phyloP scores from a whole-genome alignment of 2,329 filamentous ascomycete species.

The Trichoderma gracile region DNA sequence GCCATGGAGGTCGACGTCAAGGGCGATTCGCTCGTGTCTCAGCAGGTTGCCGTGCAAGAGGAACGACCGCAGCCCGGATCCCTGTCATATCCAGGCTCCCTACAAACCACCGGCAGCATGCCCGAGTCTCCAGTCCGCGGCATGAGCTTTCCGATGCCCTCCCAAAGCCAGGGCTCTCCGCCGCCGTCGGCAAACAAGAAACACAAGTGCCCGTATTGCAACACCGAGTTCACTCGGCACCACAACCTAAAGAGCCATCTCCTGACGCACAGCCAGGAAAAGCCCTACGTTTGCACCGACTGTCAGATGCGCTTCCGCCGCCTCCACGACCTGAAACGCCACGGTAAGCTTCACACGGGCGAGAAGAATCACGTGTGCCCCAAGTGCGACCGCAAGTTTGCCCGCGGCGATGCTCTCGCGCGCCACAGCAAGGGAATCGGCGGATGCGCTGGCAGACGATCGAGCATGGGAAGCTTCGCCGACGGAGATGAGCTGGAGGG shows the following conservation, averaged over 20 bases:
- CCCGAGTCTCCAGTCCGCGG: slow-evolving; percentile 50
- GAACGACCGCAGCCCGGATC: slow-evolving; percentile 53
- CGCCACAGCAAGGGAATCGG: slow-evolving; percentile 94
- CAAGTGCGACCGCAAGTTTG: slow-evolving; percentile 93
- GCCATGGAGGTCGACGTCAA: slow-evolving; percentile 57
- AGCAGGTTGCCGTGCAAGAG: slow-evolving; percentile 51
- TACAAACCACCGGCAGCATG: slow-evolving; percentile 47
- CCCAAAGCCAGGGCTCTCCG: slow-evolving; percentile 49
- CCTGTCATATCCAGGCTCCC: slow-evolving; percentile 56
- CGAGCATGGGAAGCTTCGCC: slow-evolving; percentile 80
- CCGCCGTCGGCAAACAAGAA: slow-evolving; percentile 71
- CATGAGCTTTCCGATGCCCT: slow-evolving; percentile 60
- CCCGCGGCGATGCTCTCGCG: slow-evolving; percentile 89
- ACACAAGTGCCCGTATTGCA: slow-evolving; percentile 95
- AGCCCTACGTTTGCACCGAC: slow-evolving; percentile 91
- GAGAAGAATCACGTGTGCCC: slow-evolving; percentile 94
- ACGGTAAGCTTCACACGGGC: slow-evolving; percentile 94
- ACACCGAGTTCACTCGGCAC: slow-evolving; percentile 94
- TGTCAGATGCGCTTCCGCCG: slow-evolving; percentile 91
- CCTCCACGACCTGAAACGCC: slow-evolving; percentile 91
- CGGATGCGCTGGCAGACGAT: slow-evolving; percentile 86
- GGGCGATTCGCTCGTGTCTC: slow-evolving; percentile 38
- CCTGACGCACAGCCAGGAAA: slow-evolving; percentile 96
- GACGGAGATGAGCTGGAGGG: slow-evolving; percentile 71
- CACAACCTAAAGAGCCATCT: slow-evolving; percentile 98